Evolutionary conservation across 495 filamentous ascomycete genomes (phyloP).

Genomic region (Hypoxylon trugodes): DNA sequence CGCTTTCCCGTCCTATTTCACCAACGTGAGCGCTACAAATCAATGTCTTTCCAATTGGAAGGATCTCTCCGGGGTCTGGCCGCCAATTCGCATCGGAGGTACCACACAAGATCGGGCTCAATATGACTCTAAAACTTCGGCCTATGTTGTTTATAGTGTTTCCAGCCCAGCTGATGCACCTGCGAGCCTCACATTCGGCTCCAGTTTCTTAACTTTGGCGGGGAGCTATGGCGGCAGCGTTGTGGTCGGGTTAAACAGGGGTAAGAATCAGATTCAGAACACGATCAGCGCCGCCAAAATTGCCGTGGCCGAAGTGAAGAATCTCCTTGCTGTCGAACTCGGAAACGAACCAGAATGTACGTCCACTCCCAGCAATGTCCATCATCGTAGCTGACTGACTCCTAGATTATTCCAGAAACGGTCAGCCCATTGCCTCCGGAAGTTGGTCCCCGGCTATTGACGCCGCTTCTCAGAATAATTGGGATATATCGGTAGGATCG

Average conservation of each 20-base stretch:
- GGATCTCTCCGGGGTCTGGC: slow-evolving; percentile 62
- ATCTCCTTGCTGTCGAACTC: slow-evolving; percentile 66
- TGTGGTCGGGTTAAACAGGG: slow-evolving; percentile 65
- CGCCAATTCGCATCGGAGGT: slow-evolving; percentile 67
- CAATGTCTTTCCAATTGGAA: slow-evolving; percentile 65
- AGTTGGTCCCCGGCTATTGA: slow-evolving; percentile 64
- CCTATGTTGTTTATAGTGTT: slow-evolving; percentile 66
- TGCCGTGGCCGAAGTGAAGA: slow-evolving; percentile 54
- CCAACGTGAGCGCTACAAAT: slow-evolving; percentile 60
- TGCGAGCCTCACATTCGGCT: slow-evolving; percentile 62
- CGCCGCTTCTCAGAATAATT: slow-evolving; percentile 62
- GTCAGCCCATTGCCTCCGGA: slow-evolving; percentile 62
- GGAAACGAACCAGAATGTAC: slow-evolving; percentile 70
- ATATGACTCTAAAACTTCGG: slow-evolving; percentile 59
- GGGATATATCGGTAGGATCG: slow-evolving; percentile 61
- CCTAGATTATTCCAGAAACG: slow-evolving; percentile 51
- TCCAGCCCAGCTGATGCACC: slow-evolving; percentile 61
- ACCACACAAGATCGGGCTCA: slow-evolving; percentile 68
- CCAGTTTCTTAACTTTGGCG: slow-evolving; percentile 63
- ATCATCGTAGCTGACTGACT: slow-evolving; percentile 1
- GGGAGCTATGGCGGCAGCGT: slow-evolving; percentile 60
- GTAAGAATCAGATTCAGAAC: slow-evolving; percentile 63
- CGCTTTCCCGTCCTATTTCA: slow-evolving; percentile 66
- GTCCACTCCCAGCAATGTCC: slow-evolving; percentile 28
- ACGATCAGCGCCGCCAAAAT: slow-evolving; percentile 63